Base-by-base conservation (phyloP, 2,329 filamentous ascomycete genomes). In the Clarireedia monteithiana region DNA sequence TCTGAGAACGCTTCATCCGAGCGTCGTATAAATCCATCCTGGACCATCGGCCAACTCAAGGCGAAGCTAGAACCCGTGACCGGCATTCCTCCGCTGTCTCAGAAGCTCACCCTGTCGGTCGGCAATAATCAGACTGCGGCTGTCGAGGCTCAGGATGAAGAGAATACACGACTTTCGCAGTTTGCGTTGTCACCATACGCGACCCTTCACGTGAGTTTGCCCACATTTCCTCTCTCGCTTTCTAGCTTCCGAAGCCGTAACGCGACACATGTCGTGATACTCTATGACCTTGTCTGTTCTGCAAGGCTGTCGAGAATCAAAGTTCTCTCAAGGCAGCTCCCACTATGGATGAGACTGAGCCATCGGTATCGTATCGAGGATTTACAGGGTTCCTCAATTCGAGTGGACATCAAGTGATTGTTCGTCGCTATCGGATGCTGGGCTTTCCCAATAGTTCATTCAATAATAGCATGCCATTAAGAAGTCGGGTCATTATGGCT, bases 11-110 rank as follows among this genome's bases (percentile, higher is more conserved):
- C 87, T 48, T 82, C 85, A 49, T 91, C 90, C 51, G 94, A 99
- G 74, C 88, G 92, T 59, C 89, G 94, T 63, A 84, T 97, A 70
- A 92, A 89, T 26, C 92, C 92, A 14, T 86, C 91, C 63, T 99
- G 94, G 94, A 86, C 86, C 59, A 86, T 99, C 68, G 78, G 80
- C 55, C 85, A 89, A 66, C 80, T 97, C 66, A 96, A 92, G 75
- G 74, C 79, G 53, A 95, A 94, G 72, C 84, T 99, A 51, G 92
- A 97, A 73, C 87, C 90, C 59, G 85, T 97, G 73, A 97, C 92
- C 2, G 94, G 94, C 59, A 84, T 97, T 39, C 92, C 94, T 15
- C 88, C 91, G 10, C 80, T 80, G 30, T 84, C 80, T 58, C 94
- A 97, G 71, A 82, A 77, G 60, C 79, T 99, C 59, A 84, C 77